A percentile compares a stretch with the other conserved stretches of the same genome.
These are phyloP conservation scores for Eremothecium coryli DNA, from an alignment of 1,139 yeast species.

Conservation along the genomic window DNA sequence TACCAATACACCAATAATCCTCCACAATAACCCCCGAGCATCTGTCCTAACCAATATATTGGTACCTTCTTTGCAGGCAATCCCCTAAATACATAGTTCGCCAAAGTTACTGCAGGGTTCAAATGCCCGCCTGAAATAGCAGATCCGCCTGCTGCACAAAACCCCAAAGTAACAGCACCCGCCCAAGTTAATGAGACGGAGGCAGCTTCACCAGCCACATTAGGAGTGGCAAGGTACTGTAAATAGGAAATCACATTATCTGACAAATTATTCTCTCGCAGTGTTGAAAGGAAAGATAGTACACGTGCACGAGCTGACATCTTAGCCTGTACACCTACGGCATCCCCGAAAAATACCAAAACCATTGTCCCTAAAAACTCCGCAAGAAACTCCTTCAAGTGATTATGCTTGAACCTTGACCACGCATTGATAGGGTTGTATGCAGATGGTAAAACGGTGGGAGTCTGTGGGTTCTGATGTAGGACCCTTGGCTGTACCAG, in stretches of 20 bases:
- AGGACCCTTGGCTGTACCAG: conserved; percentile 31
- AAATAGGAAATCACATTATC: conserved; percentile 10
- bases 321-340: conserved; percentile 38
- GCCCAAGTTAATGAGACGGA: conserved; percentile 42
- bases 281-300: conserved; percentile 5
- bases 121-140: conserved; percentile 39
- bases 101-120: conserved; percentile 37
- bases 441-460: conserved; percentile 31
- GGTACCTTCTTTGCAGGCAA: conserved; percentile 38
- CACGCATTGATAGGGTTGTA: conserved; percentile 31
- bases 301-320: conserved; percentile 21
- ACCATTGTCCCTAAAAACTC: conserved; percentile 43
- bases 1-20: conserved; percentile 34
- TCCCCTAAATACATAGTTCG: conserved; percentile 35
- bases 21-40: conserved; percentile 36
- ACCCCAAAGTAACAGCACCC: conserved; percentile 43
- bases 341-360: conserved; percentile 38
- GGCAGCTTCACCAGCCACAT: conserved; percentile 35
- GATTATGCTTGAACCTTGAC: conserved; percentile 26
- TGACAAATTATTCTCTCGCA: conserved; percentile 7
- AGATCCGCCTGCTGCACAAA: conserved; percentile 35
- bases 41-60: conserved; percentile 34
- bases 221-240: conserved; percentile 18
- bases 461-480: conserved; percentile 32
- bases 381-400: conserved; percentile 33